Conservation (phyloP, 192 early-diverging fungal species). For the Globomyces pollinis-pini region DNA sequence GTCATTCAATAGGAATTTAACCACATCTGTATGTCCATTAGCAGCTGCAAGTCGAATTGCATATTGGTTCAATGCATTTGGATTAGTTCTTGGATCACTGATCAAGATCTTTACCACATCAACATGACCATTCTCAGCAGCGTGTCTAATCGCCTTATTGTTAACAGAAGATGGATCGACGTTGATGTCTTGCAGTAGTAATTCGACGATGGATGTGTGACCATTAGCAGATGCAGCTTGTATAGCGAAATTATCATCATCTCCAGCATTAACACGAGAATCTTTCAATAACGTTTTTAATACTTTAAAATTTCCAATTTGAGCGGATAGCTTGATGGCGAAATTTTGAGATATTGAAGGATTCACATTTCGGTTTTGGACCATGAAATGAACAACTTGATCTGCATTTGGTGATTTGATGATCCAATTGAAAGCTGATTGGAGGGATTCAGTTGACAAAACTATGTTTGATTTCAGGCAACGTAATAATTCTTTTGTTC, state of each 20-base stretch:
- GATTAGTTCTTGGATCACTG: constrained; percentile 6
- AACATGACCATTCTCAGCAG: constrained; percentile 8
- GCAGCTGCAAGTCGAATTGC: not conserved
- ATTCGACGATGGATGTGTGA: constrained; percentile 1
- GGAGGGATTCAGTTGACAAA: no score
- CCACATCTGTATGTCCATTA: not conserved
- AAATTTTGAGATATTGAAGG: not conserved
- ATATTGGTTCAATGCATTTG: not conserved
- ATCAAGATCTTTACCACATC: constrained; percentile 5
- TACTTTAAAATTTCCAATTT: constrained; percentile 7
- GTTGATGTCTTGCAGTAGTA: not conserved
- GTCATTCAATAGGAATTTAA: not conserved
- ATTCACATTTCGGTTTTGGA: not conserved
- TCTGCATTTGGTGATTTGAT: no score
- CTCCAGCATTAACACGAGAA: constrained; percentile 3
- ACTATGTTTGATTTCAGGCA: no score
- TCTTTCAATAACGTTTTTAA: constrained; percentile 7
- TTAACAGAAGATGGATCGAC: constrained; percentile 8
- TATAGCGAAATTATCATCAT: constrained; percentile 4
- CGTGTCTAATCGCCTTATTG: constrained; percentile 4
- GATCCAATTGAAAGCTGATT: no score
- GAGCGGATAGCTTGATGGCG: not conserved
- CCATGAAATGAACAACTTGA: not conserved
- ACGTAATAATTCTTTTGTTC: no score
- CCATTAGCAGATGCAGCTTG: constrained; percentile 2